Evolutionary conservation across 108 stramenopile genomes (phyloP).

Genomic region (Nitzschia palea): DNA sequence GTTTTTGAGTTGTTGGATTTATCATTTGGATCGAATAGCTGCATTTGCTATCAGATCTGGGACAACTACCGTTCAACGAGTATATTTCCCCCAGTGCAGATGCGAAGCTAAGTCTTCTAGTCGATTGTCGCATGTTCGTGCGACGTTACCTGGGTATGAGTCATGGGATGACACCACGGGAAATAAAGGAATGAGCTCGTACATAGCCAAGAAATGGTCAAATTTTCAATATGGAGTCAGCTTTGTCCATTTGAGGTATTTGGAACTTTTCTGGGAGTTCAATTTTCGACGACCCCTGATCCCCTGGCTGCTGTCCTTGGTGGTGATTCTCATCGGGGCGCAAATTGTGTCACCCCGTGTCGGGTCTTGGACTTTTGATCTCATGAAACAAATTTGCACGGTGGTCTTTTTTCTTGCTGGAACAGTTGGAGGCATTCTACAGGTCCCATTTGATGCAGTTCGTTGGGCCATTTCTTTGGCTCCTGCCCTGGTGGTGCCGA

Average conservation of each 20-base stretch:
- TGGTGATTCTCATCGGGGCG: neutral
- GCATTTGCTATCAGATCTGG: too few species aligned
- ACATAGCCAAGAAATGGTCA: neutral
- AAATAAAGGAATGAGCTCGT: too few species aligned
- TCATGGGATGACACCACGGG: too few species aligned
- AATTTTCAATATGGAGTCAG: conserved; percentile 25
- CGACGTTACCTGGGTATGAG: too few species aligned
- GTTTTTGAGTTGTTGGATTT: too few species aligned
- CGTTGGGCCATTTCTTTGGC: neutral
- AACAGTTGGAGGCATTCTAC: conserved; percentile 6
- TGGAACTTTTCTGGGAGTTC: conserved; percentile 35
- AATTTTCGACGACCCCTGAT: conserved; percentile 11
- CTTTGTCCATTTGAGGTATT: conserved; percentile 16
- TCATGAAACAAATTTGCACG: neutral
- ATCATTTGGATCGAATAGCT: too few species aligned
- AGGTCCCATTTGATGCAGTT: conserved; percentile 16
- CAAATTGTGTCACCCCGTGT: conserved; percentile 1
- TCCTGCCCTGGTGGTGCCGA: conserved; percentile 3
- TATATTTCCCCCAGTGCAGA: too few species aligned
- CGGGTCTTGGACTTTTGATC: conserved; percentile 1
- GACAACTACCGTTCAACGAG: too few species aligned
- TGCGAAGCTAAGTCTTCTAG: too few species aligned
- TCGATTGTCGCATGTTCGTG: too few species aligned
- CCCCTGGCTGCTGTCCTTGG: conserved; percentile 1
- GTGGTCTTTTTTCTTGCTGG: neutral